A percentile compares a stretch with the other conserved stretches of the same genome.
Conservation (phyloP, 345 rosid genomes). For the Noccaea bulbosa region DNA sequence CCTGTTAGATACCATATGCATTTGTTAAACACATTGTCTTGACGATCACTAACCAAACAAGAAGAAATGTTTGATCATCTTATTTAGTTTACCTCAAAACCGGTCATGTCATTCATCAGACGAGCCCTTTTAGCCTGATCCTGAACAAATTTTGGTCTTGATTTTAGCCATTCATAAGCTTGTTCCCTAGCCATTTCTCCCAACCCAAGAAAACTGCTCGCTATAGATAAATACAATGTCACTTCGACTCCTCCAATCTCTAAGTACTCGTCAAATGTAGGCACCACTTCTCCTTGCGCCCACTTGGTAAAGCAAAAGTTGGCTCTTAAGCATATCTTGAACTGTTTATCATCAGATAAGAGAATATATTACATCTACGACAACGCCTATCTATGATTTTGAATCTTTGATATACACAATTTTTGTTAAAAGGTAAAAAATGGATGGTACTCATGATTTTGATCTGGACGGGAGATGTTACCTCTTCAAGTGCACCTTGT, state of each 20-base stretch:
- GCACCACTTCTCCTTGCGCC: neutral
- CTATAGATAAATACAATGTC: neutral
- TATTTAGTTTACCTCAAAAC: constrained; percentile 14
- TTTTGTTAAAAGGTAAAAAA: too few relatives aligned
- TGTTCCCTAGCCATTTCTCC: neutral
- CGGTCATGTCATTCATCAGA: constrained; percentile 14
- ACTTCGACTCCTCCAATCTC: constrained; percentile 11
- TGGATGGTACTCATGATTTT: neutral
- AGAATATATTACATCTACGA: neutral
- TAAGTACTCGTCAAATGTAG: constrained; percentile 3
- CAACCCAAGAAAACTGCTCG: neutral
- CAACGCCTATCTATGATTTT: neutral
- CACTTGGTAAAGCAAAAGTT: neutral
- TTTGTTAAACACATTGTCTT: neutral
- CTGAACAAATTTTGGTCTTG: constrained; percentile 5
- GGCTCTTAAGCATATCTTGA: constrained; percentile 3
- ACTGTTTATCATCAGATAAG: neutral
- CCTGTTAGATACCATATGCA: neutral
- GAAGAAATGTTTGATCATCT: neutral
- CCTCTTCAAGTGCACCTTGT: neutral
- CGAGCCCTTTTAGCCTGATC: neutral
- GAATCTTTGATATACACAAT: neutral
- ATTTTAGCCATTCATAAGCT: constrained; percentile 21
- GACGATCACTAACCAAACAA: too few relatives aligned
- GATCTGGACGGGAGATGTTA: too few relatives aligned